phyloP scores from a whole-genome alignment of 2,329 filamentous ascomycete species.

The Berkeleyomyces basicola region DNA sequence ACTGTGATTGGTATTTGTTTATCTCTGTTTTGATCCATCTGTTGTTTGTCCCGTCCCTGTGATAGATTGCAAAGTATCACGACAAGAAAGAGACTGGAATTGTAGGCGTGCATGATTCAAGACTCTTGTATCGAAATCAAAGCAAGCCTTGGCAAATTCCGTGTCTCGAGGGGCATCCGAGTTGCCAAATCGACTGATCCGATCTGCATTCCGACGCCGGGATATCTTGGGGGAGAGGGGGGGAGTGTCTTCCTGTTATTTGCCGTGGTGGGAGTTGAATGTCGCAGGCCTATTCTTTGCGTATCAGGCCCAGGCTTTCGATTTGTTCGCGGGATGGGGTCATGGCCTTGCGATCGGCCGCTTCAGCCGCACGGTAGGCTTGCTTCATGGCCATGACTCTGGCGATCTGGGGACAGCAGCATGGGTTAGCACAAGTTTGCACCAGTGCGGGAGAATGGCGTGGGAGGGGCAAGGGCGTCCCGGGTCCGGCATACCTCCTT shows the following conservation, averaged over 20 bases:
- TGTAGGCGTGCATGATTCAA: not conserved
- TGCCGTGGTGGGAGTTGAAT: not conserved
- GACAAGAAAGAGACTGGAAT: not conserved
- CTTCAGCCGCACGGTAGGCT: conserved; percentile 68
- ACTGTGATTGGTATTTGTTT: conserved; percentile 17
- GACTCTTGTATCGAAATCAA: too few relatives aligned
- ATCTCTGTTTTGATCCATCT: conserved; percentile 5
- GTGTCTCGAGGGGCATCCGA: too few relatives aligned
- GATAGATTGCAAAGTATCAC: not conserved
- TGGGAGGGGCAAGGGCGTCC: too few relatives aligned
- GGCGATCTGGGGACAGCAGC: conserved; percentile 40
- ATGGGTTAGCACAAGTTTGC: not conserved
- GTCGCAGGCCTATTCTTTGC: conserved; percentile 57
- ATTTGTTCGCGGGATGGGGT: conserved; percentile 77
- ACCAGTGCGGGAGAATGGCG: not conserved
- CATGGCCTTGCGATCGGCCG: conserved; percentile 43
- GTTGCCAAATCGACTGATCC: too few relatives aligned
- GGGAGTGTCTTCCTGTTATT: not conserved
- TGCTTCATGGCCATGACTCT: conserved; percentile 64
- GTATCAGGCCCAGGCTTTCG: conserved; percentile 67
- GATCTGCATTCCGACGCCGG: too few relatives aligned
- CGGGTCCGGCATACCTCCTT: conserved; percentile 60
- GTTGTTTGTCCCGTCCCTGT: not conserved
- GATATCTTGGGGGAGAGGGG: too few relatives aligned
- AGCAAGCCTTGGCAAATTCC: too few relatives aligned